Conservation (phyloP, 2,329 filamentous ascomycete species). For the Hypoxylon sp. region DNA sequence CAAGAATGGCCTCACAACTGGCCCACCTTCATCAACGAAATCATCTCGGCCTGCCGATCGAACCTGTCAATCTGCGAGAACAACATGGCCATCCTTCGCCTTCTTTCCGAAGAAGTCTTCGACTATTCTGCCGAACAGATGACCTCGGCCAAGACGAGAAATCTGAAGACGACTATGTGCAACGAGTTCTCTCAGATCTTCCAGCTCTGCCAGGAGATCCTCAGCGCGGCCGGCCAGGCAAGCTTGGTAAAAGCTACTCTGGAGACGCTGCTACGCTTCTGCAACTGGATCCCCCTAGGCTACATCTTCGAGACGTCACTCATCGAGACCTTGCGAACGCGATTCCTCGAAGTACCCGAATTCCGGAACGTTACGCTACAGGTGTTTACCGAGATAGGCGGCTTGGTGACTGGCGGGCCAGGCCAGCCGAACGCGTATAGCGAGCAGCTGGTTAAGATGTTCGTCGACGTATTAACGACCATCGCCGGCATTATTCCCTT, state of each 20-base stretch:
- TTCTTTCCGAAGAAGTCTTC: constrained; percentile 97
- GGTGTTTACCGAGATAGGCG: constrained; percentile 95
- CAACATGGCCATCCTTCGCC: constrained; percentile 97
- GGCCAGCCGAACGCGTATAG: constrained; percentile 79
- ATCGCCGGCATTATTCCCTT: constrained; percentile 94
- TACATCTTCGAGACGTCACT: constrained; percentile 99
- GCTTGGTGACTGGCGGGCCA: constrained; percentile 81
- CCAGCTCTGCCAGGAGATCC: constrained; percentile 93
- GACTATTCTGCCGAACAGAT: constrained; percentile 99
- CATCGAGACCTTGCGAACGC: constrained; percentile 90
- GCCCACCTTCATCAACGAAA: constrained; percentile 99
- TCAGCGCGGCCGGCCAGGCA: constrained; percentile 86
- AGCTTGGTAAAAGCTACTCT: constrained; percentile 95
- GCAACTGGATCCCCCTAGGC: constrained; percentile 98
- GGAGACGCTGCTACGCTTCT: constrained; percentile 92
- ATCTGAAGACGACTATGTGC: constrained; percentile 98
- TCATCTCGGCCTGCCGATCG: constrained; percentile 93
- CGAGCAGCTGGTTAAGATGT: constrained; percentile 97
- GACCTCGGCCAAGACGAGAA: constrained; percentile 97
- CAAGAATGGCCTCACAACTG: constrained; percentile 99
- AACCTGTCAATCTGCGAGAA: constrained; percentile 98
- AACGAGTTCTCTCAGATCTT: constrained; percentile 98
- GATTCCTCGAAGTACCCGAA: constrained; percentile 91
- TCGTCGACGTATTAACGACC: constrained; percentile 92
- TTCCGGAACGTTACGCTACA: constrained; percentile 98